A percentile compares a stretch with the other conserved stretches of the same genome.
phyloP scores from a whole-genome alignment of 331 rosid genomes.

The Acacia concinna region DNA sequence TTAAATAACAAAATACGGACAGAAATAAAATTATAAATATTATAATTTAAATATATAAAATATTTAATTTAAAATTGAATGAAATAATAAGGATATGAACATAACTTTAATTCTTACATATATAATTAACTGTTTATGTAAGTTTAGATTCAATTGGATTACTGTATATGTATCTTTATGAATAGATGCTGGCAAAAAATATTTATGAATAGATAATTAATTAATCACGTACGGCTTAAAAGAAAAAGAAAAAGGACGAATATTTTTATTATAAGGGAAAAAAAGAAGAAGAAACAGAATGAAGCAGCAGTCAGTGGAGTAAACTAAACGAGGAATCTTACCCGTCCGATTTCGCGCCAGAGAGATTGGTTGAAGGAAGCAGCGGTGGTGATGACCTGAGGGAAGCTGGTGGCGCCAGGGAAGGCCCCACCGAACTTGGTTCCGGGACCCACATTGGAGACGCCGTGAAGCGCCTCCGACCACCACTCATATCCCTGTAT shows the following conservation, averaged over 20 bases:
- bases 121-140: no score
- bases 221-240: neutral
- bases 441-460: conserved; percentile 89
- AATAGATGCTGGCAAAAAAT: neutral
- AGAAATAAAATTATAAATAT: neutral
- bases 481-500: conserved; percentile 93
- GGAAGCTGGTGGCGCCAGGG: conserved; percentile 87
- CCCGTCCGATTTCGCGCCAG: conserved; percentile 87
- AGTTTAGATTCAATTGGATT: no score
- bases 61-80: no score
- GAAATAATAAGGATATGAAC: no score
- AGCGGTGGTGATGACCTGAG: conserved; percentile 95
- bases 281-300: neutral
- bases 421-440: conserved; percentile 80
- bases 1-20: neutral
- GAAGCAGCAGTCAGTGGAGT: neutral
- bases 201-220: neutral
- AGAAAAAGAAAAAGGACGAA: neutral
- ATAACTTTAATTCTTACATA: no score
- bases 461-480: conserved; percentile 97
- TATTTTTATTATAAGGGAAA: neutral
- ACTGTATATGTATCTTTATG: no score
- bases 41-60: neutral
- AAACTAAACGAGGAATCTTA: conserved; percentile 23
- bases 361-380: conserved; percentile 86